A percentile compares a stretch with the other conserved stretches of the same genome.
Evolutionary conservation across 1,284 basidiomycete species (phyloP).

Genomic region (Ganoderma lucidum): DNA sequence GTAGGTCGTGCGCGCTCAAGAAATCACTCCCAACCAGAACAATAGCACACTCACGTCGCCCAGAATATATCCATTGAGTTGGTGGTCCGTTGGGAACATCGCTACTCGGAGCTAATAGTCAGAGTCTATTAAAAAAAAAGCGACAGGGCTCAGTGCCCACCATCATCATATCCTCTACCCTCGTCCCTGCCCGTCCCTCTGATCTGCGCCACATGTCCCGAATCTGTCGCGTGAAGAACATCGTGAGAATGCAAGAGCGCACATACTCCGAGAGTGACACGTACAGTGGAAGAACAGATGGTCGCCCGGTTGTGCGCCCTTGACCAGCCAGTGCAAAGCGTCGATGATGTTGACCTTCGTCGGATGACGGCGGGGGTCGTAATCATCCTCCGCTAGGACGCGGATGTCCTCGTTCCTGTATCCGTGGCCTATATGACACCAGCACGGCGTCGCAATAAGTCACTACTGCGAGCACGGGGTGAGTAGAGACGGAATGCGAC

Average conservation of each 20-base stretch:
- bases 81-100: slow-evolving; percentile 79
- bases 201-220: slow-evolving; percentile 87
- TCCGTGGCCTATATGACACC: slow-evolving; percentile 47
- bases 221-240: slow-evolving; percentile 50
- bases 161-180: slow-evolving; percentile 72
- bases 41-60: slow-evolving; percentile 70
- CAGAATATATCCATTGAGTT: slow-evolving; percentile 70
- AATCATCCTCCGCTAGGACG: slow-evolving; percentile 78
- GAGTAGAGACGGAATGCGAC: slow-evolving; percentile 41
- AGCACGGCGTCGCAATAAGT: slow-evolving; percentile 24
- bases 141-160: slow-evolving; percentile 10
- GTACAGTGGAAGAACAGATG: slow-evolving; percentile 89
- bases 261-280: slow-evolving; percentile 29
- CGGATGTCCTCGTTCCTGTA: slow-evolving; percentile 81
- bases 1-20: slow-evolving; percentile 4
- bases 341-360: slow-evolving; percentile 81
- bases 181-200: slow-evolving; percentile 75
- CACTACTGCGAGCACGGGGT: slow-evolving; percentile 31
- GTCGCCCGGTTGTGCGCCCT: slow-evolving; percentile 77
- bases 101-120: slow-evolving; percentile 31
- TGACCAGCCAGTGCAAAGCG: slow-evolving; percentile 90
- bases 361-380: slow-evolving; percentile 67
- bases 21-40: neutral
- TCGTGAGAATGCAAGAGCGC: neutral
- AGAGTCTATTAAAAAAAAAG: neutral